Evolutionary conservation across 2,329 filamentous ascomycete species (phyloP).

Genomic region (Fusarium sp.): DNA sequence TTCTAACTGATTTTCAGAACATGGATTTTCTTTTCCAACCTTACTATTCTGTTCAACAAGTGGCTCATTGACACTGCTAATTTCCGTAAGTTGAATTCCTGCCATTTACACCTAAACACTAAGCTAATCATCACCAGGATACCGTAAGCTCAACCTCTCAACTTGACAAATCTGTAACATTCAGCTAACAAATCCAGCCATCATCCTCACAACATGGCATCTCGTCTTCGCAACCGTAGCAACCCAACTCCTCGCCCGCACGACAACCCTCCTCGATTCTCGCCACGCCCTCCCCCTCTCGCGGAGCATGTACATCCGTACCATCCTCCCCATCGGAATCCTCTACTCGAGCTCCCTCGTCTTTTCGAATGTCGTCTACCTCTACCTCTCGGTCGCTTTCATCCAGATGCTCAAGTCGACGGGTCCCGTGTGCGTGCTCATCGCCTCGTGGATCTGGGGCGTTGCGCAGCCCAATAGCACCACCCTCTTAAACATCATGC

Average conservation of each 20-base stretch:
- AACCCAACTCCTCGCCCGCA: conserved; percentile 74
- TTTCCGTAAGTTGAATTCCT: conserved; percentile 71
- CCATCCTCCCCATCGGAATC: conserved; percentile 74
- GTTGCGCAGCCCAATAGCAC: conserved; percentile 60
- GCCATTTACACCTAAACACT: background rate
- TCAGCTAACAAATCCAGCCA: conserved; percentile 51
- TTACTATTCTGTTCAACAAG: conserved; percentile 93
- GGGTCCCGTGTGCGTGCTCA: conserved; percentile 74
- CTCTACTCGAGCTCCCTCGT: conserved; percentile 75
- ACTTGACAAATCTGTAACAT: background rate
- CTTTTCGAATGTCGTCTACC: conserved; percentile 75
- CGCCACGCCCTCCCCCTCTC: conserved; percentile 72
- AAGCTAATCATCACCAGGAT: conserved; percentile 39
- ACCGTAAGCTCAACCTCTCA: conserved; percentile 45
- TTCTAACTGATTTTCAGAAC: conserved; percentile 55
- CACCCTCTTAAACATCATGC: conserved; percentile 60
- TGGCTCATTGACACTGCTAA: conserved; percentile 82
- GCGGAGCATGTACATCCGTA: conserved; percentile 69
- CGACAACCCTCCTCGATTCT: conserved; percentile 72
- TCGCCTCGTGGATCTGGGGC: conserved; percentile 72
- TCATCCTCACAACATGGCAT: conserved; percentile 76
- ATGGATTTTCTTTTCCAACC: conserved; percentile 88
- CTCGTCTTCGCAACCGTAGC: conserved; percentile 74
- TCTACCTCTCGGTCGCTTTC: conserved; percentile 75
- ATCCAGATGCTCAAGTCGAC: conserved; percentile 80